A percentile compares a stretch with the other conserved stretches of the same genome.
Conservation (phyloP, 805 yeast genomes). For the Hanseniaspora opuntiae region DNA sequence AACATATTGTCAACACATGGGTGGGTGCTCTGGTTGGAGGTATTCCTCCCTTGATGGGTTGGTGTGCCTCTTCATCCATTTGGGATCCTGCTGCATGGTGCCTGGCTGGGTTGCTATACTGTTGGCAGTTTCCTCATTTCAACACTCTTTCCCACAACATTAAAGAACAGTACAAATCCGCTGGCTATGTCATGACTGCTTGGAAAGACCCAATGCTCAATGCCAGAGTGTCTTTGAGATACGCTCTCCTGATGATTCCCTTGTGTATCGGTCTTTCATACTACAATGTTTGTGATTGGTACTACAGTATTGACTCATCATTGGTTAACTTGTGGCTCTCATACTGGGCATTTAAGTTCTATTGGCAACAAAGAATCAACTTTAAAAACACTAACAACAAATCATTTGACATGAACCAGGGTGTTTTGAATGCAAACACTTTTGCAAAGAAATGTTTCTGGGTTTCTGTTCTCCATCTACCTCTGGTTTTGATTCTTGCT, state of each 20-base stretch:
- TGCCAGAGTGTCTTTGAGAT: slow-evolving; percentile 84
- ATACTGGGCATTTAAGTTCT: slow-evolving; percentile 64
- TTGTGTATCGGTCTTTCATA: slow-evolving; percentile 71
- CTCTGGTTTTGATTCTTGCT: slow-evolving; percentile 76
- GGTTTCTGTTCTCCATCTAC: slow-evolving; percentile 90
- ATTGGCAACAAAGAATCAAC: slow-evolving; percentile 65
- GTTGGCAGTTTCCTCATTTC: slow-evolving; percentile 99
- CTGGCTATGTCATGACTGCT: slow-evolving; percentile 97
- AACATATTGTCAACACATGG: slow-evolving; percentile 85
- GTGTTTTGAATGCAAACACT: slow-evolving; percentile 43
- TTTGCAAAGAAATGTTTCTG: slow-evolving; percentile 80
- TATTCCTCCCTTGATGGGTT: slow-evolving; percentile 96
- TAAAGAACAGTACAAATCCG: slow-evolving; percentile 72
- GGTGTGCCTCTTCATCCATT: slow-evolving; percentile 83
- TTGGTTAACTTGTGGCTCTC: slow-evolving; percentile 77
- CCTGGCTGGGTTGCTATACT: slow-evolving; percentile 73
- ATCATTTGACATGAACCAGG: slow-evolving; percentile 36
- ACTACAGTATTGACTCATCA: slow-evolving; percentile 68
- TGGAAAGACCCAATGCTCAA: slow-evolving; percentile 82
- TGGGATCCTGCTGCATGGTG: slow-evolving; percentile 91
- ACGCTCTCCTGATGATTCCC: slow-evolving; percentile 87
- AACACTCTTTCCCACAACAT: slow-evolving; percentile 81
- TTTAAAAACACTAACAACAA: slow-evolving; percentile 26
- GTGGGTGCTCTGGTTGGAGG: slow-evolving; percentile 99
- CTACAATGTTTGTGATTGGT: slow-evolving; percentile 69